Evolutionary conservation across 2,329 filamentous ascomycete species (phyloP), one percentile per base, ranked within the genome.

Genomic region (Penicillium digitatum): DNA sequence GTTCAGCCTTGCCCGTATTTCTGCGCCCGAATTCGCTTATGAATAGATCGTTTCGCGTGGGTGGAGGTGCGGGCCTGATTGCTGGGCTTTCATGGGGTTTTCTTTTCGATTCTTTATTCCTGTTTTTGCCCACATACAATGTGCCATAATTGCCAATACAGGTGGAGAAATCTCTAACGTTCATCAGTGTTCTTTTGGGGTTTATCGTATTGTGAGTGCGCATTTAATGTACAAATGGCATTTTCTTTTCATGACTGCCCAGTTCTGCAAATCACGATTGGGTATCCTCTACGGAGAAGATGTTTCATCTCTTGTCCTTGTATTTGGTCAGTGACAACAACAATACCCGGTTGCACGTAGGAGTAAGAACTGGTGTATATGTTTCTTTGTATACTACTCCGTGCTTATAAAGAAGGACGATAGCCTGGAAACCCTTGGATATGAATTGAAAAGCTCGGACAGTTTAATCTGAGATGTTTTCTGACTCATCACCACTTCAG

Each of bases 81-180:
- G 42, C 48, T 55, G 57, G 56, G 57, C 55, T 62, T 42, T 34
- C 48, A 54, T 54, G 52, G 54, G 49, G 45, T 48, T 57, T 55
- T 39, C 42, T 54, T 56, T 58, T 54, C 45, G 43, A 56, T 65
- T 55, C 59, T 66, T 61, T 57, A 60, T 57, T 59, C 61, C 45
- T 57, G 57, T 62, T 48, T 55, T 58, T 56, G 51, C 44, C 58
- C 55, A 57, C 60, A 61, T 63, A 62, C 58, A 61, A 62, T 66
- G 62, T 66, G 67, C 59, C 60, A 66, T 67, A 68, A 64, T 66
- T 60, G 55, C 57, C 55, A 59, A 59, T 65, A 56, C 59, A 59
- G 57, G 42, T 55, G 45, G 56, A 63, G 52, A 54, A 54, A 59
- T 52, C 42, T 56, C 50, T 57, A 55, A 61, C 44, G 49, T 61